These are phyloP conservation scores for Helicostylum pulchrum DNA, from an alignment of 192 early-diverging fungal genomes.

Conservation along the genomic window DNA sequence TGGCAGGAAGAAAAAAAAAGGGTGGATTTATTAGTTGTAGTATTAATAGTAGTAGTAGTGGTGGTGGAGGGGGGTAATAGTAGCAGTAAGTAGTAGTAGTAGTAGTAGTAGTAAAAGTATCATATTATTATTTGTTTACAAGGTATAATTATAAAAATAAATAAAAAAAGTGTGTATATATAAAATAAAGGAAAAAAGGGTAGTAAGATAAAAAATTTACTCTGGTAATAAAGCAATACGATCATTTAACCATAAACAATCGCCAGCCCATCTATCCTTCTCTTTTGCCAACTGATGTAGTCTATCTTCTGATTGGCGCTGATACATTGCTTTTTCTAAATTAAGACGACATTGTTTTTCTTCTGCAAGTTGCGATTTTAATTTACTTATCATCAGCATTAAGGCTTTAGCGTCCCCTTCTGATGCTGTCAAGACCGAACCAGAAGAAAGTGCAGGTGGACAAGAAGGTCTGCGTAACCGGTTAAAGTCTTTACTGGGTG, in stretches of 20 bases:
- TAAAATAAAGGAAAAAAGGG: neutral
- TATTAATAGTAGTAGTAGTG: neutral
- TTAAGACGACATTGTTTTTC: conserved; percentile 32
- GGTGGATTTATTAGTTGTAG: neutral
- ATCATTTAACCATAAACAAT: conserved; percentile 25
- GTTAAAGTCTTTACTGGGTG: neutral
- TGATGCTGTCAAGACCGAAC: neutral
- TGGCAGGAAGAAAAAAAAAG: too few species aligned
- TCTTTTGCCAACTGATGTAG: conserved; percentile 37
- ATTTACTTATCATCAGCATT: conserved; percentile 13
- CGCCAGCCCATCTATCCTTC: conserved; percentile 26
- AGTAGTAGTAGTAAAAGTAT: neutral
- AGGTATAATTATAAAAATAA: too few species aligned
- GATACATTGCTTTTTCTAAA: conserved; percentile 37
- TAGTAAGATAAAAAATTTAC: neutral
- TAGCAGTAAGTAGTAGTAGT: neutral
- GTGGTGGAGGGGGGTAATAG: neutral
- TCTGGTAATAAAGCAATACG: conserved; percentile 12
- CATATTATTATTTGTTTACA: conserved; percentile 8
- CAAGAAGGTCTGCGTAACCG: conserved; percentile 9
- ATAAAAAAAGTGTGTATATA: neutral
- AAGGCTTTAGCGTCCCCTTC: neutral
- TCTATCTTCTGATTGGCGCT: conserved; percentile 37
- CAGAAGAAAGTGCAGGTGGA: conserved; percentile 15
- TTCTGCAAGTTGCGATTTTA: conserved; percentile 26